Conservation (phyloP, 2,329 filamentous ascomycete species). For the Penicillium crustosum region DNA sequence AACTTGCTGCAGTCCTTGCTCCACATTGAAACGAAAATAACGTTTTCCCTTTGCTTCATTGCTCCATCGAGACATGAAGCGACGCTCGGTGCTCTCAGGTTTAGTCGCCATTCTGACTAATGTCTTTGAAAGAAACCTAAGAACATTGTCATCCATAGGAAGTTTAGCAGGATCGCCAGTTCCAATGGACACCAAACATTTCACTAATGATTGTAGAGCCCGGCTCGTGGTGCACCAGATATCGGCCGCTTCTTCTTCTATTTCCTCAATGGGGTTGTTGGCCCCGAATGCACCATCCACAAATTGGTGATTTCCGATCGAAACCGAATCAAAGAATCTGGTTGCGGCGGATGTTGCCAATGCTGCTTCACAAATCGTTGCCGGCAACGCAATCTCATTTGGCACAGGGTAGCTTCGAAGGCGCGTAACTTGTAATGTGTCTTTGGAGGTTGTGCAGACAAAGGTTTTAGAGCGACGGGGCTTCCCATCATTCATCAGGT, state of each 20-base stretch:
- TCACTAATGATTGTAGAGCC: slow-evolving; percentile 15
- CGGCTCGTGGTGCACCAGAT: slow-evolving; percentile 15
- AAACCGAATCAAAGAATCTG: slow-evolving; percentile 20
- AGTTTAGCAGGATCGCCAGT: slow-evolving; percentile 12
- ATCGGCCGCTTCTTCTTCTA: slow-evolving; percentile 31
- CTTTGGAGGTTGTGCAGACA: slow-evolving; percentile 20
- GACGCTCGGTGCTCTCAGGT: slow-evolving; percentile 13
- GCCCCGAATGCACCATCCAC: slow-evolving; percentile 35
- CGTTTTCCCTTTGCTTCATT: slow-evolving; percentile 4
- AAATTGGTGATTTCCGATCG: slow-evolving; percentile 23
- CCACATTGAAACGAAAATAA: slow-evolving; percentile 43
- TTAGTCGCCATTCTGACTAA: slow-evolving; percentile 19
- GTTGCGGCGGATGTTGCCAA: slow-evolving; percentile 55
- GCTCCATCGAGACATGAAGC: slow-evolving; percentile 20
- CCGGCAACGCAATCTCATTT: slow-evolving; percentile 1
- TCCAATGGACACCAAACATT: slow-evolving; percentile 30
- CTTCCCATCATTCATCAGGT: slow-evolving; percentile 11
- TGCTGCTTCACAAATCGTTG: slow-evolving; percentile 52
- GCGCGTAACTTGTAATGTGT: slow-evolving; percentile 10
- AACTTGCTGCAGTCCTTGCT: slow-evolving; percentile 37
- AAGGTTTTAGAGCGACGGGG: slow-evolving; percentile 5
- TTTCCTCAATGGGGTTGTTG: slow-evolving; percentile 38
- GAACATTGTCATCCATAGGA: slow-evolving; percentile 13
- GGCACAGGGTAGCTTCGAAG: slow-evolving; percentile 14
- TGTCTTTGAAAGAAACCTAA: slow-evolving; percentile 18